Base-by-base conservation (phyloP, 2,329 filamentous ascomycete species). In the Penicillium nordicum region DNA sequence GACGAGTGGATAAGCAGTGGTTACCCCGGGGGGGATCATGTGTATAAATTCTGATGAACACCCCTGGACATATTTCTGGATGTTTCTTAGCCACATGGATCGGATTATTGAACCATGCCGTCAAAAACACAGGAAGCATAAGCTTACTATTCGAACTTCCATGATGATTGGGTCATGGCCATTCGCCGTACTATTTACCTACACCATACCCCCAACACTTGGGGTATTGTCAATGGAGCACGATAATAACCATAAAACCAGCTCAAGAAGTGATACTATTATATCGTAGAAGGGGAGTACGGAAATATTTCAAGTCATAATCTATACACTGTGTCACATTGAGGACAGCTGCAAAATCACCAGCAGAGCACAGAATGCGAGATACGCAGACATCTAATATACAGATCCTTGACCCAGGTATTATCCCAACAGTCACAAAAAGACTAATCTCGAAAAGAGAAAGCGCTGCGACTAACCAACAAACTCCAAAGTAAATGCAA, bases 401-500 rank as follows among this genome's bases (percentile, higher is more conserved):
- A 73, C 70, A 74, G 53, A 69, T 64, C 62, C 64, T 63, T 58
- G 58, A 63, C 54, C 45, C 50, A 71, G 69, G 68, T 51, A 69
- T 65, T 64, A 67, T 67, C 63, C 66, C 67, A 69, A 65, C 62
- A 65, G 65, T 69, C 66, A 65, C 69, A 64, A 64, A 62, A 64
- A 63, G 53, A 64, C 59, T 60, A 64, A 66, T 60, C 62, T 67
- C 59, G 61, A 63, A 64, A 66, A 59, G 62, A 70, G 65, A 67
- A 61, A 62, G 58, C 61, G 63, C 66, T 65, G 69, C 66, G 67
- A 72, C 67, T 60, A 67, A 67, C 70, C 68, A 48, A 60, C 52
- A 69, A 74, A 74, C 71, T 73, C 71, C 72, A 64, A 61, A 65
- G 61, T 63, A 68, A 69, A 73, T 72, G 72, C 69, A 71, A 69